Conservation (phyloP, 768 basidiomycete species). For the Pleurotus platypus region DNA sequence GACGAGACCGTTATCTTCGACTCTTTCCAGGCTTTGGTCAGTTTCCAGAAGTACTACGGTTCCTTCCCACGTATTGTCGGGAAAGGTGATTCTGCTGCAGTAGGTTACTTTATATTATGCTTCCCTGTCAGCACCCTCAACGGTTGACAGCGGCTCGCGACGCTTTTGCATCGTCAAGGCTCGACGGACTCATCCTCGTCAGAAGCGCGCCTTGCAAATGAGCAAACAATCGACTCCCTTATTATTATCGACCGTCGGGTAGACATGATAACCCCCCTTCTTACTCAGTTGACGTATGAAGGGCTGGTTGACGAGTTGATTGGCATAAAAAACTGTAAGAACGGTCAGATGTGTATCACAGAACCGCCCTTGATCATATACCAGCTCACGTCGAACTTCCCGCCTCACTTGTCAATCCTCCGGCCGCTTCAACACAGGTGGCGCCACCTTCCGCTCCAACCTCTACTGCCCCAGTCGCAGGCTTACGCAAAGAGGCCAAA, state of each 20-base stretch:
- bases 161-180: conserved; percentile 61
- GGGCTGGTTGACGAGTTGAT: conserved; percentile 92
- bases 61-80: conserved; percentile 87
- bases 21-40: conserved; percentile 81
- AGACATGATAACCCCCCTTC: conserved; percentile 93
- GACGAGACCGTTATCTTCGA: conserved; percentile 90
- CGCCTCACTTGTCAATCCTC: conserved; percentile 53
- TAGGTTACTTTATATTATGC: conserved; percentile 25
- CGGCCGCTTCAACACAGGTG: conserved; percentile 43
- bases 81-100: conserved; percentile 87
- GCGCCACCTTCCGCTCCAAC: conserved; percentile 36
- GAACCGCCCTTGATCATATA: conserved; percentile 7
- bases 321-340: conserved; percentile 84
- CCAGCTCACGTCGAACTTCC: conserved; percentile 82
- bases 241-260: conserved; percentile 87
- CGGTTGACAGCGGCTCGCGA: conserved; percentile 62
- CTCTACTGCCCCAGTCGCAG: conserved; percentile 38
- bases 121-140: not conserved
- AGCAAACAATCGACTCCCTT: conserved; percentile 75
- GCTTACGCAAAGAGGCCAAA: conserved; percentile 73
- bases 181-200: conserved; percentile 27
- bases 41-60: conserved; percentile 83
- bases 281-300: conserved; percentile 95
- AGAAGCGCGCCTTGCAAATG: conserved; percentile 39
- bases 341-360: conserved; percentile 1